Percentiles rank a stretch among this genome's conserved stretches.
Conservation (phyloP, 2,329 filamentous ascomycete genomes). For the Pseudogymnoascus destructans region DNA sequence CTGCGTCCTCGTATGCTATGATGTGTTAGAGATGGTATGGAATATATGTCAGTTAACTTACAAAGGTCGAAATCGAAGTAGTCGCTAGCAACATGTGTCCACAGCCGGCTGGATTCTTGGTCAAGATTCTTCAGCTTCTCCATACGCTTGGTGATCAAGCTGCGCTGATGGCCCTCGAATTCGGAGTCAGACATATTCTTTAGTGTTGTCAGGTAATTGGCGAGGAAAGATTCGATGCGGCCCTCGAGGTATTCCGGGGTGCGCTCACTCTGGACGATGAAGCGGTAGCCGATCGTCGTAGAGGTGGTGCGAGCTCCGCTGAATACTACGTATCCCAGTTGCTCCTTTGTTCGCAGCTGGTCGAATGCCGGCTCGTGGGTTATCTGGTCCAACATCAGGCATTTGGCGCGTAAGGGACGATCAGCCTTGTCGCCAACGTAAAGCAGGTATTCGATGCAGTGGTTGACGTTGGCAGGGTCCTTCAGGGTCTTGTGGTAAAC, state of each 20-base stretch:
- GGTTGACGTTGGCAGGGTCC: constrained; percentile 80
- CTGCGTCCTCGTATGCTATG: constrained; percentile 48
- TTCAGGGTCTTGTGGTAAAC: constrained; percentile 69
- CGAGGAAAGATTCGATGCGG: constrained; percentile 76
- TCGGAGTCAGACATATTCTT: constrained; percentile 66
- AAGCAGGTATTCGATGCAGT: constrained; percentile 69
- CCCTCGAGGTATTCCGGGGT: constrained; percentile 71
- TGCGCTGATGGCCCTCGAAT: constrained; percentile 84
- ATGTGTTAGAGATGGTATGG: background rate
- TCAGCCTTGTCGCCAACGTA: constrained; percentile 58
- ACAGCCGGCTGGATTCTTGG: constrained; percentile 71
- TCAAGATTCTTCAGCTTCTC: constrained; percentile 89
- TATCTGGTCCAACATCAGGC: constrained; percentile 76
- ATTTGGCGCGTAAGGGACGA: constrained; percentile 57
- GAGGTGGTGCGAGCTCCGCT: constrained; percentile 58
- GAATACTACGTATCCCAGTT: constrained; percentile 93
- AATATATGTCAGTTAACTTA: constrained; percentile 31
- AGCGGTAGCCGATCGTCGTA: constrained; percentile 74
- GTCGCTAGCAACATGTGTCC: constrained; percentile 73
- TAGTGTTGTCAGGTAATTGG: constrained; percentile 50
- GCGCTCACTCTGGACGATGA: constrained; percentile 88
- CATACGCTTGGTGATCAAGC: constrained; percentile 70
- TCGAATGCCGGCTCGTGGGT: constrained; percentile 89
- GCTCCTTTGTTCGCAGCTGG: constrained; percentile 89
- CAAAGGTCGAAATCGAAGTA: constrained; percentile 82